Evolutionary conservation across 2,329 filamentous ascomycete species (phyloP), one percentile per base, ranked within the genome.

Genomic region (Ilyonectria robusta): DNA sequence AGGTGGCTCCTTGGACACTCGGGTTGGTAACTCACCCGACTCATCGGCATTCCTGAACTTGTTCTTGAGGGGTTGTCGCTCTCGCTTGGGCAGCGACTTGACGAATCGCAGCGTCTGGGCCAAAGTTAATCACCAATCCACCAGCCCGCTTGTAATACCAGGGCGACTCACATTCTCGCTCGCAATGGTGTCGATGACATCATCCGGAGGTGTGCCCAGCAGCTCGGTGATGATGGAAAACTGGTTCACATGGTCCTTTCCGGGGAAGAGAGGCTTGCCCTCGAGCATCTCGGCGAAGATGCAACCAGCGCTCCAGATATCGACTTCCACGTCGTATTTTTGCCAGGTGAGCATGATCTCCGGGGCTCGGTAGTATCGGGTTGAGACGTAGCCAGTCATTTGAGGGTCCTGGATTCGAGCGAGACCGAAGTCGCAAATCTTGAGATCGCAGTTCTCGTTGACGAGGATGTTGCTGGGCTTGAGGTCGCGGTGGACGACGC

Each of bases 311-410:
- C 96, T 98, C 96, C 96, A 99, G 80, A 99, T 97, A 81, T 99
- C 96, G 65, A 99, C 96, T 84, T 98, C 96, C 54, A 98, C 92
- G 76, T 99, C 96, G 84, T 99, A 99, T 85, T 99, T 99, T 86
- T 99, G 96, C 96, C 96, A 99, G 72, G 96, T 98, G 80, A 99
- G 94, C 96, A 99, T 99, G 80, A 99, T 99, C 83, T 99, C 96
- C 19, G 96, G 96, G 9, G 96, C 96, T 78, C 96, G 92, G 88
- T 99, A 99, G 87, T 99, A 99, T 87, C 96, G 89, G 69, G 96
- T 99, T 54, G 96, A 98, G 68, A 99, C 96, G 80, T 99, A 99
- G 75, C 96, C 96, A 47, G 96, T 99, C 96, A 99, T 99, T 84
- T 99, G 96, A 40, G 96, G 96, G 79, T 99, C 96, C 81, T 99